These are phyloP conservation scores for Naganishia antarctica DNA, from an alignment of 768 basidiomycete genomes.

Conservation along the genomic window DNA sequence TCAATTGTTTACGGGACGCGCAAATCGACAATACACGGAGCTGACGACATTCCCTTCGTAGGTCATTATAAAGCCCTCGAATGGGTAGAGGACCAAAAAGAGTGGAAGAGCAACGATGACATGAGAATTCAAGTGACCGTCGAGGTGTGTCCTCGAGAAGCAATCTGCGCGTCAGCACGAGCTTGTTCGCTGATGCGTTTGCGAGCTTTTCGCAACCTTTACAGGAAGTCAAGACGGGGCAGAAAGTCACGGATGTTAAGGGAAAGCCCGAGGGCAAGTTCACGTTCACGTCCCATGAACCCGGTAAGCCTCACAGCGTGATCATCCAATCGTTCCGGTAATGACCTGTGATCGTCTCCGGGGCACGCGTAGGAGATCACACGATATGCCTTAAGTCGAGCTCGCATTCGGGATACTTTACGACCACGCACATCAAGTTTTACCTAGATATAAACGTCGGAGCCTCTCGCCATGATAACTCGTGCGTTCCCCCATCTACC, in stretches of 20 bases:
- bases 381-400: constrained; percentile 93
- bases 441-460: constrained; percentile 94
- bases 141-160: constrained; percentile 57
- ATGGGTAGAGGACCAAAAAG: constrained; percentile 70
- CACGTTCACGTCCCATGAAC: constrained; percentile 94
- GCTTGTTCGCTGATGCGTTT: background rate
- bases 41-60: constrained; percentile 43
- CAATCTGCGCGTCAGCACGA: constrained; percentile 9
- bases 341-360: background rate
- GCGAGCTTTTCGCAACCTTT: background rate
- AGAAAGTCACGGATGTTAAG: constrained; percentile 72
- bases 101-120: constrained; percentile 65
- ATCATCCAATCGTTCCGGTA: background rate
- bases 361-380: constrained; percentile 65
- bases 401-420: constrained; percentile 76
- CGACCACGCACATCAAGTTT: constrained; percentile 73
- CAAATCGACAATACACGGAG: too few relatives aligned
- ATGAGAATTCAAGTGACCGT: constrained; percentile 89
- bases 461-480: constrained; percentile 74
- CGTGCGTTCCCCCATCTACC: constrained; percentile 46
- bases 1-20: too few relatives aligned
- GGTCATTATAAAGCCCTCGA: constrained; percentile 90
- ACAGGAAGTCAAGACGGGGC: constrained; percentile 76
- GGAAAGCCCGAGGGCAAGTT: constrained; percentile 86
- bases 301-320: constrained; percentile 45